Evolutionary conservation across 192 early-diverging fungal species (phyloP).

Genomic region (Mortierella hygrophila): DNA sequence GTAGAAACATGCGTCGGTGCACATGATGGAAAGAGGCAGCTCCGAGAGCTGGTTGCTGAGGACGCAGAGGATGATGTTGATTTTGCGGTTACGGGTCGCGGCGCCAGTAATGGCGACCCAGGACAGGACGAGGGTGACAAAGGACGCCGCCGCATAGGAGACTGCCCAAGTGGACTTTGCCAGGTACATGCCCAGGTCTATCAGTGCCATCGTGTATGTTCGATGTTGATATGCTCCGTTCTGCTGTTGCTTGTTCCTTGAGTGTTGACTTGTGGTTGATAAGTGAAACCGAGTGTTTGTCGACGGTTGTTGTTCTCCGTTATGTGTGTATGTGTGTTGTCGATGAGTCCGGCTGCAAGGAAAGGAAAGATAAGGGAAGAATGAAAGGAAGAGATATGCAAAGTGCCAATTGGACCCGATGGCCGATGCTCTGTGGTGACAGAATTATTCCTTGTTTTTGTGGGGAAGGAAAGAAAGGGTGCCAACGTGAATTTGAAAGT

Average conservation of each 20-base stretch:
- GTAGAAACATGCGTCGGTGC: conserved; percentile 43
- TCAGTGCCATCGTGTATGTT: conserved; percentile 3
- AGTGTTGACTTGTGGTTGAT: background rate
- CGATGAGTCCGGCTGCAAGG: background rate
- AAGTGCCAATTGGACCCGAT: background rate
- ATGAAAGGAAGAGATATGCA: background rate
- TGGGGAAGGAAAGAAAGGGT: conserved; percentile 22
- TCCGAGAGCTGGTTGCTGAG: conserved; percentile 43
- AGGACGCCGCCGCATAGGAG: conserved; percentile 35
- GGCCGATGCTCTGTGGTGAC: conserved; percentile 4
- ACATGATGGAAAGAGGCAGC: conserved; percentile 39
- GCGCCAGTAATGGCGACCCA: conserved; percentile 42
- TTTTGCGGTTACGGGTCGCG: conserved; percentile 26
- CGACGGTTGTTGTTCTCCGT: background rate
- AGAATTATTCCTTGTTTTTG: background rate
- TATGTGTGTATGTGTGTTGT: background rate
- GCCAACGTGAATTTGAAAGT: background rate
- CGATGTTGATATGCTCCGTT: background rate
- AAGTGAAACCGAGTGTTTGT: background rate
- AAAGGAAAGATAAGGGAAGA: background rate
- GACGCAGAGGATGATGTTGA: conserved; percentile 37
- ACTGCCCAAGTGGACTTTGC: conserved; percentile 48
- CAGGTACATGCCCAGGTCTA: conserved; percentile 25
- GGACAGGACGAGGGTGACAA: conserved; percentile 33
- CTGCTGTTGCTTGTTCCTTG: background rate